Percentiles rank a stretch among this genome's conserved stretches.
Evolutionary conservation across 1,284 basidiomycete species (phyloP).

Genomic region (Agaricales sp.): DNA sequence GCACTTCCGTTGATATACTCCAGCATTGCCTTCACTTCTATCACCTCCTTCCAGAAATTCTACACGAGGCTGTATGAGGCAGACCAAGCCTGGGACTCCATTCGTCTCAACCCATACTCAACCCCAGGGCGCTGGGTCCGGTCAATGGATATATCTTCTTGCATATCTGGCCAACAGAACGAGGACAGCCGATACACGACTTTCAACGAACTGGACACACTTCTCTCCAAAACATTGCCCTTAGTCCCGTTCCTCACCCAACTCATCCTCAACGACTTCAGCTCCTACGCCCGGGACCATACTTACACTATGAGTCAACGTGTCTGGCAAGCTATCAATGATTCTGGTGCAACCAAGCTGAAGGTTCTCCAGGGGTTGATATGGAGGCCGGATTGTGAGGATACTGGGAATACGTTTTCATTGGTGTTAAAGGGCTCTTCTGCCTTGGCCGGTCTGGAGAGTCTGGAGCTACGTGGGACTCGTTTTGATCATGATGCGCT

Average conservation of each 20-base stretch:
- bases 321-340: background rate
- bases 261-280: slow-evolving; percentile 1
- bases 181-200: background rate
- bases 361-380: background rate
- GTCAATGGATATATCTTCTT: background rate
- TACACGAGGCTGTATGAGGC: background rate
- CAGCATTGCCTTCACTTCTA: background rate
- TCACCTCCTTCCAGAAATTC: background rate
- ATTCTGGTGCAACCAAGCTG: background rate
- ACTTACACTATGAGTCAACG: background rate
- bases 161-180: background rate
- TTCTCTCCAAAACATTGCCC: background rate
- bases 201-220: background rate
- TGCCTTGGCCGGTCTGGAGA: background rate
- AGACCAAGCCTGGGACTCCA: background rate
- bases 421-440: background rate
- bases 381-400: background rate
- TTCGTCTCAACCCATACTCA: background rate
- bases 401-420: background rate
- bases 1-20: background rate
- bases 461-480: background rate
- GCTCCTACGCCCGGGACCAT: background rate
- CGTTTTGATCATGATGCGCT: background rate
- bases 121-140: background rate
- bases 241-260: background rate